Conservation (phyloP, 1,139 yeast genomes). For the Lodderomyces parapsilosis region DNA sequence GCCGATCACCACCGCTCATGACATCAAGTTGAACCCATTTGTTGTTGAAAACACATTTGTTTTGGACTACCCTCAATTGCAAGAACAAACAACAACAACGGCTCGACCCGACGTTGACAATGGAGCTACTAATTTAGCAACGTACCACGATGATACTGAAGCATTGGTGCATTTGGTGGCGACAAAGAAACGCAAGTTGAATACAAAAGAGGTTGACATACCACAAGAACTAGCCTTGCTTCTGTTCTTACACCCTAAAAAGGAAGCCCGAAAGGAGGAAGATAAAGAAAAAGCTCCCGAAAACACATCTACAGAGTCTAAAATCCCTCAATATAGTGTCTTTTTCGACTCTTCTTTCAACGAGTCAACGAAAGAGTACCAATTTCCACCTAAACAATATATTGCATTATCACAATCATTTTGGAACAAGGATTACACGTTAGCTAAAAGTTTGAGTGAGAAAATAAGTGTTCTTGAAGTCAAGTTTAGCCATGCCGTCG, state of each 20-base stretch:
- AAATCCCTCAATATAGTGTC: background rate
- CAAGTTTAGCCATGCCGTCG: slow-evolving; percentile 8
- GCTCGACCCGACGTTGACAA: background rate
- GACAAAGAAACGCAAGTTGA: slow-evolving; percentile 7
- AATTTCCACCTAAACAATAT: slow-evolving; percentile 7
- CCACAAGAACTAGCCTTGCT: slow-evolving; percentile 11
- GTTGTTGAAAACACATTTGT: background rate
- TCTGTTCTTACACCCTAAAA: slow-evolving; percentile 10
- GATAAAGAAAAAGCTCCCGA: background rate
- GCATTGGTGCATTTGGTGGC: slow-evolving; percentile 8
- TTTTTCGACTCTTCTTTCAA: background rate
- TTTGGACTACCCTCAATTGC: background rate
- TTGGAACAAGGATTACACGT: slow-evolving; percentile 8
- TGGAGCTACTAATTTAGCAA: slow-evolving; percentile 9
- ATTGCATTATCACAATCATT: slow-evolving; percentile 11
- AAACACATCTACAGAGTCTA: background rate
- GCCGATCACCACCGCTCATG: background rate
- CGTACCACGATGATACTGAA: slow-evolving; percentile 12
- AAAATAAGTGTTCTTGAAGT: slow-evolving; percentile 8
- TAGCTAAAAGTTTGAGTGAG: slow-evolving; percentile 2
- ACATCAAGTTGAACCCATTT: background rate
- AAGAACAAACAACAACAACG: background rate
- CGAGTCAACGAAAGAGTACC: background rate
- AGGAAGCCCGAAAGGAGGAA: background rate
- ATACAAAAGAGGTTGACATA: slow-evolving; percentile 3